Evolutionary conservation across 805 yeast species (phyloP), one percentile per base, ranked within the genome.

Genomic region (Dipodascus geniculatus): DNA sequence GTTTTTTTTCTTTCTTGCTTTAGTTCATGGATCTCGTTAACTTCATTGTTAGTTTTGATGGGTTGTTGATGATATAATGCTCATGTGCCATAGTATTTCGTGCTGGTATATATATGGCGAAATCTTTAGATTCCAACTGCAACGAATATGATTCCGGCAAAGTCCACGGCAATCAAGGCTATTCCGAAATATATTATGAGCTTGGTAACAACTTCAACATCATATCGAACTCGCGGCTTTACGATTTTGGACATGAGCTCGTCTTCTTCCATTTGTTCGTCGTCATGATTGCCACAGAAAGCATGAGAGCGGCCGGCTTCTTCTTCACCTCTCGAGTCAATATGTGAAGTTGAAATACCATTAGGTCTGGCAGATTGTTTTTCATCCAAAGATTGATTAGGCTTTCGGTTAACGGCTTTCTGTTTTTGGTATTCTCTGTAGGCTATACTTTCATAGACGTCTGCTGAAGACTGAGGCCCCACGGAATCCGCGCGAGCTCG

Each of bases 101-200:
- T n/a, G n/a, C n/a, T n/a, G n/a, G n/a, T n/a, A n/a, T n/a, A n/a
- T n/a, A n/a, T n/a, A n/a, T n/a, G n/a, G n/a, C n/a, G n/a, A n/a
- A n/a, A n/a, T n/a, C n/a, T n/a, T 47, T n/a, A 47, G 19, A 47
- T 47, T 9, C 49, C 49, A 3, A 47, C 6, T 4, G 31, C n/a
- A 22, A 22, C 24, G 52, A 58, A 64, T 1, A 63, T 28, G n/a
- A 52, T 22, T 22, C 57, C 58, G 22, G 58, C 53, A 17, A 53
- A 31, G 47, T 55, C 56, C 20, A 77, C 67, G 0, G 85, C 83
- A 31, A 77, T 67, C 23, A 73, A 61, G 0, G 93, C 77, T 24
- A 91, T 80, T 0, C 98, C 98, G 0, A 86, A 83, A 68, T 91
- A 91, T 1, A 89, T 85, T 17, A 85, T 68, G 57, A 86, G 71